Percentiles rank a stretch among this genome's conserved stretches.
Evolutionary conservation across 768 basidiomycete species (phyloP).

Genomic region (Artomyces pyxidatus): DNA sequence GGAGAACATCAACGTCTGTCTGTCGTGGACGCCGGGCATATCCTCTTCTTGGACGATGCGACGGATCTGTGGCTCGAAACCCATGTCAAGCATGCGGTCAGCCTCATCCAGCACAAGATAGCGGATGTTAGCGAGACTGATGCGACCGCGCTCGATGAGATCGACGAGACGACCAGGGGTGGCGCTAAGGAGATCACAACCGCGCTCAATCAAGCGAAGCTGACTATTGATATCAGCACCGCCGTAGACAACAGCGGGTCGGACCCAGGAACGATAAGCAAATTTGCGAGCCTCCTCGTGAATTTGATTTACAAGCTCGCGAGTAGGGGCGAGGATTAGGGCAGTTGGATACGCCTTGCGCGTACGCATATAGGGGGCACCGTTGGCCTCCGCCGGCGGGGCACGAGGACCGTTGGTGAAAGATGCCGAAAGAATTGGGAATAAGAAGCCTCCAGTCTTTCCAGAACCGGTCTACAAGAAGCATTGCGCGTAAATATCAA

Average conservation of each 20-base stretch:
- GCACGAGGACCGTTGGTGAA: conserved; percentile 76
- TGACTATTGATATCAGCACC: conserved; percentile 97
- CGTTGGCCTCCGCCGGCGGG: conserved; percentile 47
- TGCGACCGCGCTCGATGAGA: conserved; percentile 94
- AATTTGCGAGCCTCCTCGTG: conserved; percentile 99
- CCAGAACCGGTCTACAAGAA: conserved; percentile 88
- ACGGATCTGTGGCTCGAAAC: conserved; percentile 99
- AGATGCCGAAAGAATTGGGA: conserved; percentile 94
- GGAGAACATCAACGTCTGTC: conserved; percentile 99
- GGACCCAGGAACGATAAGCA: conserved; percentile 98
- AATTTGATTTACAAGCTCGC: conserved; percentile 98
- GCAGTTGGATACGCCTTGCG: conserved; percentile 96
- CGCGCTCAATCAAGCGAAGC: conserved; percentile 88
- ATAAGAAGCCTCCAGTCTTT: conserved; percentile 98
- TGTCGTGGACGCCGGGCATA: conserved; percentile 88
- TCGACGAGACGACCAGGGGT: conserved; percentile 98
- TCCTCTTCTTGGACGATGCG: conserved; percentile 97
- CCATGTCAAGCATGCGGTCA: conserved; percentile 99
- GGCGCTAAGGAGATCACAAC: conserved; percentile 93
- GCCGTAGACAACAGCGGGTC: conserved; percentile 97
- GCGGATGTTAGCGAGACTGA: conserved; percentile 92
- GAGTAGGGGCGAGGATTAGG: conserved; percentile 96
- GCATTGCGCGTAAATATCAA: conserved; percentile 11
- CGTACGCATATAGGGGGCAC: conserved; percentile 47
- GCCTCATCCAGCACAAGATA: conserved; percentile 99